Evolutionary conservation across 352 stramenopile species (phyloP), one percentile per base, ranked within the genome.

Genomic region (Phytophthora aleatoria): DNA sequence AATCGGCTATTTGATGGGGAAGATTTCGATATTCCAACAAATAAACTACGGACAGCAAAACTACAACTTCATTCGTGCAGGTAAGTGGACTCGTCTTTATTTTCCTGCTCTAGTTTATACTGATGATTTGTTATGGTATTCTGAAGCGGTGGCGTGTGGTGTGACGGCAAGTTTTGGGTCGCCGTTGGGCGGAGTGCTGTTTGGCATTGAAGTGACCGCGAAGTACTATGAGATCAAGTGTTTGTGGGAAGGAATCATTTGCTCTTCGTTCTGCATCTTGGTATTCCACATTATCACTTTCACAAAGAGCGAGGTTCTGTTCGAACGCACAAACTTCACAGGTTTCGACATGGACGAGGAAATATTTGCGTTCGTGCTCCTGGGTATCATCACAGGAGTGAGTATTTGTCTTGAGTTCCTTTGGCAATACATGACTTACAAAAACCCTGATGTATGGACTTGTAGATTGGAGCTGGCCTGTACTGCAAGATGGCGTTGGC

Each of bases 211-310:
- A 71, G 87, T 94, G 35, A 92, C 85, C 0, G 84, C 85, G 8
- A 86, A 81, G 38, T 91, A 89, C 53, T 95, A 93, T 56, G 82
- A 91, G 59, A 91, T 95, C 68, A 90, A 90, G 63, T 92, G 80
- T 13, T 71, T 94, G 7, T 94, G 86, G 86, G 84, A 93, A 64
- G 81, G 84, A 13, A 82, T 93, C 27, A 94, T 94, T 57, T 84
- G 81, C 57, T 91, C 86, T 10, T 90, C 83, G 4, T 74, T 92
- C 48, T 93, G 82, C 38, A 87, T 94, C 39, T 61, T 94, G 15
- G 77, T 92, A 5, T 94, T 89, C 61, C 83, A 85, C 35, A 77
- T 93, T 52, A 83, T 93, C 44, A 89, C 74, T 2, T 91, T 91
- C 36, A 71, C 91, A 27, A 84, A 90, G 43, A 80, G 74, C 26